Base-by-base conservation (phyloP, 768 basidiomycete genomes). In the Rhizopogon roseolus region DNA sequence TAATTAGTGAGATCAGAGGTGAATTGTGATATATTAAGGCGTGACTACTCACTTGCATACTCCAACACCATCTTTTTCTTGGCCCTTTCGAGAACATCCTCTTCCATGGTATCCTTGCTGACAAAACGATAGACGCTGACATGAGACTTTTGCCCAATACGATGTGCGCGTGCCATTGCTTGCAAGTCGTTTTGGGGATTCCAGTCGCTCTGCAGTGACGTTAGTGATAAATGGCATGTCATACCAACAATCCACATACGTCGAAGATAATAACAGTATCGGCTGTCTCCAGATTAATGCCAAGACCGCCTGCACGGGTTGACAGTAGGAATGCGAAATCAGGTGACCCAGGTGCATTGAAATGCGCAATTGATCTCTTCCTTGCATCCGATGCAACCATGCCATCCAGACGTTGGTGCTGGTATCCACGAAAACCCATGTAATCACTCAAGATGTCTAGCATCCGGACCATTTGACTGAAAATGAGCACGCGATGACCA, bases 51-150 rank as follows among this genome's bases (percentile, higher is more conserved):
- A 98, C 95, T 98, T 41, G 97, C 97, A 76, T 98, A 97, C 71
- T 99, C 97, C 58, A 99, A 77, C 41, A 98, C 93, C 97, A 98
- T 98, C 77, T 99, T 98, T 77, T 93, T 92, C 81, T 95, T 95
- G 10, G 97, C 97, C 49, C 96, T 82, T 73, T 99, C 96, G 43
- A 99, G 81, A 17, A 98, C 90, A 64, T 98, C 97, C 73, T 98
- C 97, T 72, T 98, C 97, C 85, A 98, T 97, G 17, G 96, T 98
- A 64, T 98, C 97, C 73, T 98, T 98, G 66, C 93, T 95, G 64
- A 99, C 93, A 67, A 98, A 94, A 27, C 96, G 88, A 70, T 98
- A 98, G 45, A 99, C 97, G 66, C 86, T 98, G 63, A 99, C 97
- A 72, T 99, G 97, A 37, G 88, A 90, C 74, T 98, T 98, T 70